A percentile compares a stretch with the other conserved stretches of the same genome.
Evolutionary conservation across 495 filamentous ascomycete genomes (phyloP).

Genomic region (Daldinia loculata): DNA sequence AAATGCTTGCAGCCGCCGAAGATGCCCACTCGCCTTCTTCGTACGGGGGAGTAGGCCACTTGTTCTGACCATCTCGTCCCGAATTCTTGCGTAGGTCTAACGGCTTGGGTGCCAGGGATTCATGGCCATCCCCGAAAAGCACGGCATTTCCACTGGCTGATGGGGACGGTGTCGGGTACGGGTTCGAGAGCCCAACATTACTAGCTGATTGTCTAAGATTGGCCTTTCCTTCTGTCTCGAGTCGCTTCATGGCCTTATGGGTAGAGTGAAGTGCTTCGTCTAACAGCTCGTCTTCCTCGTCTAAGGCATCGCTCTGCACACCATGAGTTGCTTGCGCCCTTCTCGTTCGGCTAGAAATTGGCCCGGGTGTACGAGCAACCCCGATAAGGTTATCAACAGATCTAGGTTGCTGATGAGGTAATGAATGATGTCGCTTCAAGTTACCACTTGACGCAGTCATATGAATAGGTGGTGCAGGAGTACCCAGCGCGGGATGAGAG

Average conservation of each 20-base stretch:
- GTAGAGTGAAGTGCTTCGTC: slow-evolving; percentile 75
- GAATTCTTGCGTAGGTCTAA: slow-evolving; percentile 62
- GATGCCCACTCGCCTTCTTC: slow-evolving; percentile 86
- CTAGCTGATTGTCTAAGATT: slow-evolving; percentile 64
- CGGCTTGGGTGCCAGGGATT: slow-evolving; percentile 68
- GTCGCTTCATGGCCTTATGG: slow-evolving; percentile 58
- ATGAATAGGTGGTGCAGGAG: slow-evolving; percentile 64
- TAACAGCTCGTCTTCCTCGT: slow-evolving; percentile 95
- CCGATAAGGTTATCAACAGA: slow-evolving; percentile 70
- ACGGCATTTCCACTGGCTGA: slow-evolving; percentile 81
- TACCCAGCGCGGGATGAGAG: slow-evolving; percentile 69
- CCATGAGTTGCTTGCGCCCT: slow-evolving; percentile 79
- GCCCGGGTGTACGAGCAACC: slow-evolving; percentile 62
- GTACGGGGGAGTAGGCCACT: slow-evolving; percentile 97
- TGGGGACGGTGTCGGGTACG: slow-evolving; percentile 91
- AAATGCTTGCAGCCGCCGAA: slow-evolving; percentile 79
- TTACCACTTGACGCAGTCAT: slow-evolving; percentile 60
- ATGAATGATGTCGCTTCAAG: slow-evolving; percentile 75
- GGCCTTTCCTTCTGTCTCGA: slow-evolving; percentile 60
- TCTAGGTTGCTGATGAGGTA: slow-evolving; percentile 73
- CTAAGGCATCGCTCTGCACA: slow-evolving; percentile 89
- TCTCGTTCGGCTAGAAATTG: slow-evolving; percentile 84
- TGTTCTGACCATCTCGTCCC: slow-evolving; percentile 59
- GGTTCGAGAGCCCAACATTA: slow-evolving; percentile 71
- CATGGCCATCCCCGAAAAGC: slow-evolving; percentile 71